Conservation (phyloP, 768 basidiomycete genomes). For the Rubroboletus satanas region DNA sequence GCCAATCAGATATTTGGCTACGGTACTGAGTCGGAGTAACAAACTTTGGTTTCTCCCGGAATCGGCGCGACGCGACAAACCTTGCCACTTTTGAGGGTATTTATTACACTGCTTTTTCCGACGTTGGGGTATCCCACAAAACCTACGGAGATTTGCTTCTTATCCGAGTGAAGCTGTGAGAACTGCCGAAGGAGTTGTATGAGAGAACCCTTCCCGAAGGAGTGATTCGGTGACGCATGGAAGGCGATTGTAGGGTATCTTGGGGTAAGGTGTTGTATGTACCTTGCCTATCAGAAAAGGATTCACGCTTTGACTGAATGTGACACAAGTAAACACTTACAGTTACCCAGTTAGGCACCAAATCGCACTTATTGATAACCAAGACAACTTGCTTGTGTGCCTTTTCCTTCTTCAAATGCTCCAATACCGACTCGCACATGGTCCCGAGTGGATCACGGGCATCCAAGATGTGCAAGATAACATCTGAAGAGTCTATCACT, state of each 20-base stretch:
- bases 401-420: conserved; percentile 94
- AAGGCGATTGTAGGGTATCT: conserved; percentile 96
- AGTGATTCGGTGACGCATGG: conserved; percentile 98
- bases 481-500: conserved; percentile 97
- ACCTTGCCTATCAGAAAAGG: conserved; percentile 64
- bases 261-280: conserved; percentile 92
- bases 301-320: neutral
- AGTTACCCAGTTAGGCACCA: conserved; percentile 98
- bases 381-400: conserved; percentile 96
- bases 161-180: conserved; percentile 94
- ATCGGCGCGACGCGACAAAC: conserved; percentile 96
- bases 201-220: conserved; percentile 97
- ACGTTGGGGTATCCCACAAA: conserved; percentile 99
- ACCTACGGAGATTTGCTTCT: conserved; percentile 98
- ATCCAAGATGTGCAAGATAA: conserved; percentile 92
- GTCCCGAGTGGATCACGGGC: conserved; percentile 95
- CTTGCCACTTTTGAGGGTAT: conserved; percentile 96
- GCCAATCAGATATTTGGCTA: neutral
- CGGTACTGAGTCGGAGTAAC: conserved; percentile 1
- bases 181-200: conserved; percentile 97
- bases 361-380: conserved; percentile 96
- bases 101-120: conserved; percentile 96
- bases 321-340: conserved; percentile 45
- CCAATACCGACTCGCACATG: conserved; percentile 89
- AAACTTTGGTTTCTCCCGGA: conserved; percentile 91